A percentile compares a stretch with the other conserved stretches of the same genome.
Conservation (phyloP, 2,329 filamentous ascomycete species). For the Ramichloridium luteum region DNA sequence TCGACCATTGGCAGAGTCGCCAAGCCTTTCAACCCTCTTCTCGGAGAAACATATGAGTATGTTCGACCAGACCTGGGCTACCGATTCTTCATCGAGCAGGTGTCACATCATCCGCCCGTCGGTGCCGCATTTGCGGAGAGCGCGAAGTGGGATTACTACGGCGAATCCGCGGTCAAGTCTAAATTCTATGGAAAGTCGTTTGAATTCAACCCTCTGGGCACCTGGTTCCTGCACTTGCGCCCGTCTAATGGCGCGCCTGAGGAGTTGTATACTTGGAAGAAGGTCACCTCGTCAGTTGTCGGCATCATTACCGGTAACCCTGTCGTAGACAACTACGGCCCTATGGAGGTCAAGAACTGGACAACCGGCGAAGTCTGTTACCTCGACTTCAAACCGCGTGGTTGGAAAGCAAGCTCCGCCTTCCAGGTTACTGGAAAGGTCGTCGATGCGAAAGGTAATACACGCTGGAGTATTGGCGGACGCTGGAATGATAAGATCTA, state of each 20-base stretch:
- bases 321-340: conserved; percentile 92
- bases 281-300: conserved; percentile 93
- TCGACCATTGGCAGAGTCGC: conserved; percentile 94
- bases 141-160: conserved; percentile 89
- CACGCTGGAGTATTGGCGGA: conserved; percentile 80
- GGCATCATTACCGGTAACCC: conserved; percentile 96
- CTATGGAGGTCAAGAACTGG: conserved; percentile 97
- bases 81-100: conserved; percentile 96
- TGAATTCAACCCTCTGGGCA: conserved; percentile 89
- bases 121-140: conserved; percentile 89
- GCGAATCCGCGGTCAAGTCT: conserved; percentile 86
- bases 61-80: conserved; percentile 92
- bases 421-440: conserved; percentile 84
- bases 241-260: conserved; percentile 52
- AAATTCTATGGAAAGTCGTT: conserved; percentile 98
- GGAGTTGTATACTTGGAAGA: conserved; percentile 97
- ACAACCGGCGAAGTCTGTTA: conserved; percentile 83
- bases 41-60: conserved; percentile 96
- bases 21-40: conserved; percentile 92
- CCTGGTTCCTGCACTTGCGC: conserved; percentile 85
- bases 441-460: conserved; percentile 62
- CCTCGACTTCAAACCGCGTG: conserved; percentile 86
- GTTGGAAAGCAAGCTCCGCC: conserved; percentile 88
- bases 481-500: conserved; percentile 98
- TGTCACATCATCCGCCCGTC: conserved; percentile 91